These are phyloP conservation scores for Fusarium palustre DNA, from an alignment of 2,329 filamentous ascomycete species.

Conservation along the genomic window DNA sequence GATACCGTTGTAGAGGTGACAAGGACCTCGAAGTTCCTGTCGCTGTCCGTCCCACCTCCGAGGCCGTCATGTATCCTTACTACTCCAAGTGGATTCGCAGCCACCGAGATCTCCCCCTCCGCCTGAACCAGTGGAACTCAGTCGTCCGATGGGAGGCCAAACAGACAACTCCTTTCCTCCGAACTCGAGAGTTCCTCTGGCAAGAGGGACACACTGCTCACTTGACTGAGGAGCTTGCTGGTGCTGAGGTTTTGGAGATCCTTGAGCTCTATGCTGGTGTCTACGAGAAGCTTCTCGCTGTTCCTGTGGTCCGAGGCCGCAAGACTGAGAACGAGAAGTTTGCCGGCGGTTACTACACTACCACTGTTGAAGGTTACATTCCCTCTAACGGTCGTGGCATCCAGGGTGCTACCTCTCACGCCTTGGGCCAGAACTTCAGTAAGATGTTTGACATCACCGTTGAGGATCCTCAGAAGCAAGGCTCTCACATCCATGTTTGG, in stretches of 20 bases:
- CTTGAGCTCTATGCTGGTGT: constrained; percentile 92
- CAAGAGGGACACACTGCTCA: constrained; percentile 96
- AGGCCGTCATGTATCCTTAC: constrained; percentile 93
- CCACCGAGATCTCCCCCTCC: constrained; percentile 92
- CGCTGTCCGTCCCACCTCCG: constrained; percentile 75
- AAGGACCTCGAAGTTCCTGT: constrained; percentile 88
- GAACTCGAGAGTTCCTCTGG: constrained; percentile 96
- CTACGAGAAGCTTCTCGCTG: constrained; percentile 92
- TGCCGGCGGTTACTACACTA: constrained; percentile 95
- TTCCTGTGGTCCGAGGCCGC: constrained; percentile 90
- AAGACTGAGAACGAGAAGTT: constrained; percentile 99
- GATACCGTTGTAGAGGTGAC: constrained; percentile 72
- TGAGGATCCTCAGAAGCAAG: constrained; percentile 87
- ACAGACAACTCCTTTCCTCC: constrained; percentile 86
- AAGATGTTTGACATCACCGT: constrained; percentile 99
- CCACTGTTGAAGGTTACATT: constrained; percentile 96
- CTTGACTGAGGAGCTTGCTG: constrained; percentile 83
- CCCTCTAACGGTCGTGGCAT: constrained; percentile 95
- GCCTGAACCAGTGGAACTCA: constrained; percentile 98
- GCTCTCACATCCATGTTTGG: constrained; percentile 88
- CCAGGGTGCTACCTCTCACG: constrained; percentile 95
- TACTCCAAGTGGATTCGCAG: constrained; percentile 97
- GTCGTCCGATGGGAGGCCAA: constrained; percentile 96
- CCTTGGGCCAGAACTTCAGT: constrained; percentile 95
- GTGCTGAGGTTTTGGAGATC: constrained; percentile 89